A percentile compares a stretch with the other conserved stretches of the same genome.
Conservation (phyloP, 208 protist species). For the Trypanosoma melophagium region DNA sequence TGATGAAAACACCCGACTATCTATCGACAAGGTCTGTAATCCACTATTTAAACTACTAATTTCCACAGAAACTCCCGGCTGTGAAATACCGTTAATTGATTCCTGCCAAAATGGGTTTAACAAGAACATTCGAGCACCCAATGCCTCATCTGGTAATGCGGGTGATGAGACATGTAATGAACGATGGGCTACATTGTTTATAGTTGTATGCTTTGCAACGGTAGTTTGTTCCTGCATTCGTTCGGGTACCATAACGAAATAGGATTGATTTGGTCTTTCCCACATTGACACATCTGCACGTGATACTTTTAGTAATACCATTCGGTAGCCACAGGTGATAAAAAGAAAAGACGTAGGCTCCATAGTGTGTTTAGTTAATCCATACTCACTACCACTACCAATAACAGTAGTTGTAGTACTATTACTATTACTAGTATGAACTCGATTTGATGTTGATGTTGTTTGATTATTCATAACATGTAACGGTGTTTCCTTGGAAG, state of each 20-base stretch:
- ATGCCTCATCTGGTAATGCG: background rate
- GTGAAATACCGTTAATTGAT: background rate
- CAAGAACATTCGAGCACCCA: background rate
- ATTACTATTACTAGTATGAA: background rate
- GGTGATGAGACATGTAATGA: background rate
- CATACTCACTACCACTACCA: background rate
- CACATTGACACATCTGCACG: constrained; percentile 11
- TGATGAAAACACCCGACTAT: background rate
- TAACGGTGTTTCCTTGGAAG: constrained; percentile 8
- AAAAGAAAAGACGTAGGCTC: constrained; percentile 10
- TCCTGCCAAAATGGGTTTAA: constrained; percentile 17
- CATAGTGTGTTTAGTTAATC: background rate
- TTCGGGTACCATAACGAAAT: background rate
- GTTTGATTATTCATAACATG: background rate
- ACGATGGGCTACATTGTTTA: too few relatives aligned
- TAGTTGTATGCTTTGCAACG: background rate
- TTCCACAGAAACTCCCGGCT: background rate
- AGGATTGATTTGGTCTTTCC: background rate
- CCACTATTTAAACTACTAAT: background rate
- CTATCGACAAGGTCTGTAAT: background rate
- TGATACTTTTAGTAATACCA: constrained; percentile 25
- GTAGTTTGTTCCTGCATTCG: background rate
- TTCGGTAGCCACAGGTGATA: constrained; percentile 1
- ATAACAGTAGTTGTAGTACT: background rate
- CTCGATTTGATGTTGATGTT: too few relatives aligned